Conservation (phyloP, 2,329 filamentous ascomycete genomes). For the Phialophora chinensis region DNA sequence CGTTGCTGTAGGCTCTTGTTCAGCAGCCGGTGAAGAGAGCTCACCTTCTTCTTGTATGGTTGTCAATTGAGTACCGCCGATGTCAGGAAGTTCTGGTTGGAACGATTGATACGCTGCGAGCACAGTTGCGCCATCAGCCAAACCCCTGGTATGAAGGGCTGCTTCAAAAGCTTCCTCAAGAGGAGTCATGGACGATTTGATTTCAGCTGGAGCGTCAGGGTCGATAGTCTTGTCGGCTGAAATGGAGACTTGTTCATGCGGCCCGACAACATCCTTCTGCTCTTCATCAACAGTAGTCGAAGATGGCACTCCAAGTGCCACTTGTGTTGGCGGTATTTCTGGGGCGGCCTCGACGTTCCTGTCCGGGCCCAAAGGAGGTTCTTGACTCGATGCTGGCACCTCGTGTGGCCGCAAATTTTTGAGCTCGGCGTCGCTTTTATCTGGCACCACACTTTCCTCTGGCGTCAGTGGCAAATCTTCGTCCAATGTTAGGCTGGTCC, state of each 20-base stretch:
- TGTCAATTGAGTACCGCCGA: conserved; percentile 15
- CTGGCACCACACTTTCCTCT: neutral
- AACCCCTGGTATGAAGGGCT: conserved; percentile 33
- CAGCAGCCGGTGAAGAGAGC: neutral
- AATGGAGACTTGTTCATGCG: neutral
- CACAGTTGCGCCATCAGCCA: conserved; percentile 28
- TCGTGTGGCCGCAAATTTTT: neutral
- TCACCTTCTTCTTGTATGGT: conserved; percentile 32
- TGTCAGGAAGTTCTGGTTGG: conserved; percentile 28
- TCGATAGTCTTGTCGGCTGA: neutral
- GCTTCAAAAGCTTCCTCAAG: conserved; percentile 37
- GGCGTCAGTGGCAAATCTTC: conserved; percentile 3
- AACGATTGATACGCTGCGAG: conserved; percentile 34
- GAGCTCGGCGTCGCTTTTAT: neutral
- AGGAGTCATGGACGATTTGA: conserved; percentile 16
- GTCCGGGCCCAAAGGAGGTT: neutral
- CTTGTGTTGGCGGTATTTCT: neutral
- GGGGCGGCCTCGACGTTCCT: neutral
- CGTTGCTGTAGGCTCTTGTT: neutral
- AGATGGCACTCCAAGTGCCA: neutral
- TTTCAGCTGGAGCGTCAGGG: neutral
- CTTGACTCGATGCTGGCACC: neutral
- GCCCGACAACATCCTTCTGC: neutral
- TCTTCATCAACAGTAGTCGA: neutral
- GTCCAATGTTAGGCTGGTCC: neutral